Base-by-base conservation (phyloP, 345 rosid genomes). In the Gossypium arboreum region DNA sequence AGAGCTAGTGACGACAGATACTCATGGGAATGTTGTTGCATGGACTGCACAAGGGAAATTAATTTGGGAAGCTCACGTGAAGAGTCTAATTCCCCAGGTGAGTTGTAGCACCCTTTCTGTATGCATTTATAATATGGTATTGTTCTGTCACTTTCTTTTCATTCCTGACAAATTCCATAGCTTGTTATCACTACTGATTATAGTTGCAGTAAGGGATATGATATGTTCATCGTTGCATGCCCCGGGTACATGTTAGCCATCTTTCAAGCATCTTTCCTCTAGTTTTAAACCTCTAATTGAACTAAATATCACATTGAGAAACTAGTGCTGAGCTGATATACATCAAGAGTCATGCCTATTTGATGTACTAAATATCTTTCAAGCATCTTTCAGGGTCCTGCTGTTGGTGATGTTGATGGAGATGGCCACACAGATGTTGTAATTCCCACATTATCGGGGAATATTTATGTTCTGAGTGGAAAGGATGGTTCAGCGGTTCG, bases 51-150 rank as follows among this genome's bases (percentile, higher is more conserved):
- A 91, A 83, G 99, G 99, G 79, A 84, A 80, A 62, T 91, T 81
- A 80, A 93, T 96, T 73, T 96, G 98, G 99, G 94, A 87, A 83
- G 74, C 71, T 27, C 95, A 93, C 83, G 83, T 96, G 54, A 93
- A 92, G 88, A 96, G 99, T 85, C 93, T 90, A 75, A 78, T 96
- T 85, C 90, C 98, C 73, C 97, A 93, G 97, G 99, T 92, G 63
- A 78, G 81, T 71, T 77, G 68, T 59, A 29, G 29, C 12, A 41
- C 67, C 55, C 47, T 7, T 80, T 74, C 72, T n/a, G 52, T 68
- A 45, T 51, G 22, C 73, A 17, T 51, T 51, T 51, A 48, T 9
- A 27, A 48, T 25, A 9, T 68, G 58, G 12, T 68, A 12, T 24
- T 50, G 13, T 68, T 68, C 72, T 1, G 2, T 41, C 16, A 3